Base-by-base conservation (phyloP, 768 basidiomycete species). In the Hypholoma fasciculare region DNA sequence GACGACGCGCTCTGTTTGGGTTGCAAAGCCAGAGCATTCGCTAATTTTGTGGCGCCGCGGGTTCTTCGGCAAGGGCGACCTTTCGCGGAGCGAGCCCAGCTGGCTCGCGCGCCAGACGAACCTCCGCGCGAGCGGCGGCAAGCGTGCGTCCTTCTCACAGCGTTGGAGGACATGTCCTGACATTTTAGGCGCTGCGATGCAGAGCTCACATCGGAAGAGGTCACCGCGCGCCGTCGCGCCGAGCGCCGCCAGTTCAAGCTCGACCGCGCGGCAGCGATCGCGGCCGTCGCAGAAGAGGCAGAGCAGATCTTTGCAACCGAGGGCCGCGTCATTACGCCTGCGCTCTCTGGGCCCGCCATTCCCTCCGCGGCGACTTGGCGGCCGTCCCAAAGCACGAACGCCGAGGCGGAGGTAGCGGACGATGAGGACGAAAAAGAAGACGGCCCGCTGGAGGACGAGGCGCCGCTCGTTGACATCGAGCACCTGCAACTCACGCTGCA, bases 21-120 rank as follows among this genome's bases (percentile, higher is more conserved):
- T 98, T 2, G 75, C 82, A 0, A 80, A 87, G 57, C 71, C 76
- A 26, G 78, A 72, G 20, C 85, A 94, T 68, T 85, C 86, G 44
- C 78, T 78, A 61, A 74, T 88, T 4, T 79, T 98, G 38, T 99
- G 97, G 92, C 78, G 84, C 47, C 76, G 90, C 59, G 97, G 97
- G 0, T 98, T 98, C 76, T 99, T 98, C 71, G 97, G 97, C 20
- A 99, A 99, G 72, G 97, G 97, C 1, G 90, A 91, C 68, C 77
- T 99, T 52, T 96, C 93, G 40, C 75, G 97, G 57, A 97, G 95
- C 71, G 97, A 99, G 71, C 96, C 96, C 7, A 93, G 86, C 55
- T 99, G 97, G 97, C 77, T 88, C 58, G 83, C 87, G 17, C 78
- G 97, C 47, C 88, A 92, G 64, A 78, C 89, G 58, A 93, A 92